Conservation (phyloP, 371 early-diverging fungal species). For the Sporodiniella umbellata region DNA sequence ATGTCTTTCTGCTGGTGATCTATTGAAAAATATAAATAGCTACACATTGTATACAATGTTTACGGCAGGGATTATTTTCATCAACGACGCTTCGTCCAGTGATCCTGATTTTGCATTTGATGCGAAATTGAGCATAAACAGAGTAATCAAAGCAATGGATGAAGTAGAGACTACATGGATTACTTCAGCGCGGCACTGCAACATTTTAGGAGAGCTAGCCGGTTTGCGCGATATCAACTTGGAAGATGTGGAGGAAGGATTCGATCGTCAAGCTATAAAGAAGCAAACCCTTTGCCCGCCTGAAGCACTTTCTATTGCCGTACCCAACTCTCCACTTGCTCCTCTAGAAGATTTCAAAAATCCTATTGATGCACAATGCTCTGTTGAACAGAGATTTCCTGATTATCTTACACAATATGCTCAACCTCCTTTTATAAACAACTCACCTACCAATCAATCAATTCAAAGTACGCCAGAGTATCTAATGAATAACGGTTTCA, state of each 20-base stretch:
- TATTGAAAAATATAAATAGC: slow-evolving; percentile 33
- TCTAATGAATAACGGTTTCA: background rate
- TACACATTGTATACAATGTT: slow-evolving; percentile 45
- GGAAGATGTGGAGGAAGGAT: slow-evolving; percentile 26
- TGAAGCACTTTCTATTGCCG: slow-evolving; percentile 28
- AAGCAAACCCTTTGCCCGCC: background rate
- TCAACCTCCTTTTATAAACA: background rate
- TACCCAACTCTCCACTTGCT: slow-evolving; percentile 30
- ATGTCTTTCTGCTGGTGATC: slow-evolving; percentile 28
- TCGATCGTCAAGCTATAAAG: slow-evolving; percentile 5
- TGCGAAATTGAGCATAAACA: slow-evolving; percentile 44
- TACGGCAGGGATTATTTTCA: slow-evolving; percentile 49
- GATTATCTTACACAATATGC: slow-evolving; percentile 20
- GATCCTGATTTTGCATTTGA: slow-evolving; percentile 43
- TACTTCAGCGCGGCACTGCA: slow-evolving; percentile 43
- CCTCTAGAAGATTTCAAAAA: slow-evolving; percentile 5
- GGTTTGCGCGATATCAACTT: slow-evolving; percentile 47
- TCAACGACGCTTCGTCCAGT: slow-evolving; percentile 36
- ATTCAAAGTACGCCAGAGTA: background rate
- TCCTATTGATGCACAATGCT: slow-evolving; percentile 18
- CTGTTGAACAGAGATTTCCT: slow-evolving; percentile 14
- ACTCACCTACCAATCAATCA: slow-evolving; percentile 1
- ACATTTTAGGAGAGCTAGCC: slow-evolving; percentile 45
- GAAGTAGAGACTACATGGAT: slow-evolving; percentile 41
- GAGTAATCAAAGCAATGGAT: slow-evolving; percentile 43